Conservation (phyloP, 176 grass and related monocot species). For the Elaeis guineensis region DNA sequence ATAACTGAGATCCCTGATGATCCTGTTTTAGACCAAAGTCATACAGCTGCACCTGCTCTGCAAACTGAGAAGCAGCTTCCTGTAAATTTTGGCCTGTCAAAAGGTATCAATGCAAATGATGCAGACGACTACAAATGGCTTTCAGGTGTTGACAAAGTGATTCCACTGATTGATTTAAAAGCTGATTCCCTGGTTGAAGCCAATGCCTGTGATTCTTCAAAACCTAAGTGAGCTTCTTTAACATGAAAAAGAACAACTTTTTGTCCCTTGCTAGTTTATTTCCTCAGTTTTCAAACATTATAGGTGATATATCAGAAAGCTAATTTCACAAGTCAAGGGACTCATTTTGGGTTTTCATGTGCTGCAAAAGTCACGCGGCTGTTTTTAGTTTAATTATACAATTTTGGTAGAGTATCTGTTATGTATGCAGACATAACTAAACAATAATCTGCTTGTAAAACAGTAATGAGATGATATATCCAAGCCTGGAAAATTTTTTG, state of each 20-base stretch:
- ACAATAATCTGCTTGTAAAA: slow-evolving; percentile 15
- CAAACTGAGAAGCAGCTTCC: slow-evolving; percentile 34
- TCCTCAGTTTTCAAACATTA: not conserved
- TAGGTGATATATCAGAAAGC: too few species aligned
- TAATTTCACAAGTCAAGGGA: too few species aligned
- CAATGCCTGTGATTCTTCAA: slow-evolving; percentile 35
- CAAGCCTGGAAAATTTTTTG: slow-evolving; percentile 56
- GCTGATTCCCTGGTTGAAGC: slow-evolving; percentile 55
- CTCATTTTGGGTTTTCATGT: too few species aligned
- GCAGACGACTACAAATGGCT: slow-evolving; percentile 25
- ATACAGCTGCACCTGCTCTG: slow-evolving; percentile 14
- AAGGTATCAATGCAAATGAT: slow-evolving; percentile 11
- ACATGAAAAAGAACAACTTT: not conserved
- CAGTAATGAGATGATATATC: slow-evolving; percentile 47
- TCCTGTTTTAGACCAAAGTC: slow-evolving; percentile 32
- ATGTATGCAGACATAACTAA: slow-evolving; percentile 2
- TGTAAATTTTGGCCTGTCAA: slow-evolving; percentile 35
- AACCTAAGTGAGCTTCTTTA: slow-evolving; percentile 54
- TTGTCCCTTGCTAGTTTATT: slow-evolving; percentile 10
- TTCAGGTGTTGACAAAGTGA: slow-evolving; percentile 34
- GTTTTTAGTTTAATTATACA: too few species aligned
- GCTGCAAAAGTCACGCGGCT: too few species aligned
- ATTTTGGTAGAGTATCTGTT: slow-evolving; percentile 12
- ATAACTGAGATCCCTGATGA: slow-evolving; percentile 55
- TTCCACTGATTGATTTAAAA: slow-evolving; percentile 76